phyloP scores from a whole-genome alignment of 495 filamentous ascomycete genomes.

The Filosporella fistucella region DNA sequence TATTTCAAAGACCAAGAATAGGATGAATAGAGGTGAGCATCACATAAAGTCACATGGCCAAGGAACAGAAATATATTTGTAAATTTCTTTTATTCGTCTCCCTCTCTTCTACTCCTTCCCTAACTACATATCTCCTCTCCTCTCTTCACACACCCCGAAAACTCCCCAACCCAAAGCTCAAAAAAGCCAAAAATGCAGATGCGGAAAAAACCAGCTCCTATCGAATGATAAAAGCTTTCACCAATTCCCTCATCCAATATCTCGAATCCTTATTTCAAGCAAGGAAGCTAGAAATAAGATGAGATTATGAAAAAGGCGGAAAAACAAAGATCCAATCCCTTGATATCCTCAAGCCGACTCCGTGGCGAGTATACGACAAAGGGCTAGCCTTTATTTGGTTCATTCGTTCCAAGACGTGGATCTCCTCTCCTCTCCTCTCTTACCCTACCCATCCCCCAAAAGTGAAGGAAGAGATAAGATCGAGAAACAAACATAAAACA shows the following conservation, averaged over 20 bases:
- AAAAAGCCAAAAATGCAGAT: neutral
- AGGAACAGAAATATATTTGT: too few relatives aligned
- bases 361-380: slow-evolving; percentile 22
- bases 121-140: neutral
- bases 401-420: neutral
- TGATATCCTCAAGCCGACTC: slow-evolving; percentile 20
- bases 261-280: too few relatives aligned
- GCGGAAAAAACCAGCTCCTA: neutral
- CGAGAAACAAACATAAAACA: slow-evolving; percentile 5
- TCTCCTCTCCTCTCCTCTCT: slow-evolving; percentile 1
- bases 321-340: slow-evolving; percentile 6
- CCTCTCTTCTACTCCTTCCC: neutral
- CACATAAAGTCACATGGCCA: too few relatives aligned
- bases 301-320: neutral
- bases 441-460: neutral
- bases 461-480: too few relatives aligned
- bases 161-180: neutral
- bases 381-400: neutral
- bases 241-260: too few relatives aligned
- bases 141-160: neutral
- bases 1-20: too few relatives aligned
- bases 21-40: too few relatives aligned
- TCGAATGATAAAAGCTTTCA: neutral
- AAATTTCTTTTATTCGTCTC: neutral
- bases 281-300: neutral